Percentiles rank a stretch among this genome's conserved stretches.
These are phyloP conservation scores for Pythium grandisporangium DNA, from an alignment of 352 stramenopile species.

Conservation along the genomic window DNA sequence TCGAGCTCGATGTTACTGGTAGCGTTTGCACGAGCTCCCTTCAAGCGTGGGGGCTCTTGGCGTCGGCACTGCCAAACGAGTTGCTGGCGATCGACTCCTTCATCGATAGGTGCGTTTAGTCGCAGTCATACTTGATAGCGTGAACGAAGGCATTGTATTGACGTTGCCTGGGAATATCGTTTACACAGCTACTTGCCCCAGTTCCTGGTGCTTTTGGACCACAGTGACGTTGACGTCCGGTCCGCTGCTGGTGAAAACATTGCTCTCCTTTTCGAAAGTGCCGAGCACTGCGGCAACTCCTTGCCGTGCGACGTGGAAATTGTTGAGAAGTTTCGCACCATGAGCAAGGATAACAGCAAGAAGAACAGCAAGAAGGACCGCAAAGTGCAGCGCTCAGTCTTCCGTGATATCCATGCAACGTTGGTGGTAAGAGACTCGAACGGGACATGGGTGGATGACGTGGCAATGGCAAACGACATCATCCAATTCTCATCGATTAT, in stretches of 20 bases:
- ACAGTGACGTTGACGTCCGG: conserved; percentile 75
- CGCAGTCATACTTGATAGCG: too few species aligned
- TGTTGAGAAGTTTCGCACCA: conserved; percentile 50
- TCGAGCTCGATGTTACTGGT: conserved; percentile 51
- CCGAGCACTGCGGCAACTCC: conserved; percentile 30
- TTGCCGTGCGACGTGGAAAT: conserved; percentile 60
- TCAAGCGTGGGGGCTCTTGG: conserved; percentile 65
- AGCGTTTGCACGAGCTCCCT: conserved; percentile 57
- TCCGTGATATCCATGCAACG: conserved; percentile 76
- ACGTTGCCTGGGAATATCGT: too few species aligned
- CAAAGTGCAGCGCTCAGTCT: conserved; percentile 77
- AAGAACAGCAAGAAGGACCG: conserved; percentile 87
- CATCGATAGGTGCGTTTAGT: conserved; percentile 50
- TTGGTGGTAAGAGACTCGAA: conserved; percentile 63
- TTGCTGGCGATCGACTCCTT: conserved; percentile 36
- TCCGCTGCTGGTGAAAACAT: conserved; percentile 80
- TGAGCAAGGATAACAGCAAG: conserved; percentile 87
- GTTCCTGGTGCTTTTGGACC: conserved; percentile 62
- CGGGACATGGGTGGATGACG: too few species aligned
- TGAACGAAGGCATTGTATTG: too few species aligned
- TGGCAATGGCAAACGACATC: background rate
- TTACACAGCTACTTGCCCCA: conserved; percentile 44
- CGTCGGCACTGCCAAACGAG: conserved; percentile 49
- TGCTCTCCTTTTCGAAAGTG: conserved; percentile 68
- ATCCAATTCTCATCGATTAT: background rate